phyloP scores from a whole-genome alignment of 2,329 filamentous ascomycete species.

The Beauveria varroae region DNA sequence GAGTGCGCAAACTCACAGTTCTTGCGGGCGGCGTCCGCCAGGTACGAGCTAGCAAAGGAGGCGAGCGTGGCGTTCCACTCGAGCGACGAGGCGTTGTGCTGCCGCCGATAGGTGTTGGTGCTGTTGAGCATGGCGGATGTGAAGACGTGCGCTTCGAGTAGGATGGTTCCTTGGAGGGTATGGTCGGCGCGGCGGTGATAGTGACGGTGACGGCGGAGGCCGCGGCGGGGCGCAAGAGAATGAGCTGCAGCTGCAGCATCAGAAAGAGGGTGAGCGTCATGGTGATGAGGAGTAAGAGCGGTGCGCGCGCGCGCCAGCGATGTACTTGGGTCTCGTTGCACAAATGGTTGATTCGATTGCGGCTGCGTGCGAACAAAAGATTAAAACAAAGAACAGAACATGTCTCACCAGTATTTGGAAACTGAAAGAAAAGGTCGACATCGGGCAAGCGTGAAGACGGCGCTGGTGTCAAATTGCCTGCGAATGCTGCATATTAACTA shows the following conservation, averaged over 20 bases:
- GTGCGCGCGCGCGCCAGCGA: not conserved
- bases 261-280: not conserved
- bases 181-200: conserved; percentile 25
- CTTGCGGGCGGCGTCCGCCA: conserved; percentile 22
- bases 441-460: not conserved
- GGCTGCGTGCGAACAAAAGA: not conserved
- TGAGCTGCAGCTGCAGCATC: not conserved
- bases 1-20: conserved; percentile 47
- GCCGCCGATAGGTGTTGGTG: conserved; percentile 57
- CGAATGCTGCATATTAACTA: not conserved
- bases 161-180: conserved; percentile 29
- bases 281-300: not conserved
- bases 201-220: conserved; percentile 18
- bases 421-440: not conserved
- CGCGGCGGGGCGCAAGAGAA: not conserved
- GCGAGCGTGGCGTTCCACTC: conserved; percentile 60
- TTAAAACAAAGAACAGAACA: not conserved
- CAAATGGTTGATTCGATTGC: no score
- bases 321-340: not conserved
- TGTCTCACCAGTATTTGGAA: not conserved
- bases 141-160: conserved; percentile 30
- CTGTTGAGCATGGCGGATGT: conserved; percentile 51
- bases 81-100: conserved; percentile 53
- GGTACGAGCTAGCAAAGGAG: conserved; percentile 44
- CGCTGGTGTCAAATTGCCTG: not conserved